Percentiles rank a stretch among this genome's conserved stretches.
These are phyloP conservation scores for Pleurotus giganteus DNA, from an alignment of 768 basidiomycete genomes.

Conservation along the genomic window DNA sequence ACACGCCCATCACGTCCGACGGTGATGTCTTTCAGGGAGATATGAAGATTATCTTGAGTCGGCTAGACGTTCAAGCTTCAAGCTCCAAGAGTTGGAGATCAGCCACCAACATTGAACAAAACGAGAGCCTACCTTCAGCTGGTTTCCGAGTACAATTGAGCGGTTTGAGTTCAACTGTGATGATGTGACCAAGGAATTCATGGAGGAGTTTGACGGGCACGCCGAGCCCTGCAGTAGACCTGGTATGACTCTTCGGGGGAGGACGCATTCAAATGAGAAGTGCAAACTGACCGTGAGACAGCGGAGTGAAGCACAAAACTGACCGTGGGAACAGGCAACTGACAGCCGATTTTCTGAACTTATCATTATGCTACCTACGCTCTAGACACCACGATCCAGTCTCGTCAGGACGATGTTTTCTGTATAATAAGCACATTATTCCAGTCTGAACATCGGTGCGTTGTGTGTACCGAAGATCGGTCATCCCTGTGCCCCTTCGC, in stretches of 20 bases:
- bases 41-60: slow-evolving; percentile 99
- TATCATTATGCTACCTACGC: too few relatives aligned
- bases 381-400: too few relatives aligned
- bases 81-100: slow-evolving; percentile 11
- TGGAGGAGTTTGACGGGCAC: slow-evolving; percentile 96
- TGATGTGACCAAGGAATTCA: slow-evolving; percentile 92
- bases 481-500: not conserved
- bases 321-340: too few relatives aligned
- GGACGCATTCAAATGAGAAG: too few relatives aligned
- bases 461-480: not conserved
- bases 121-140: slow-evolving; percentile 73
- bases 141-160: slow-evolving; percentile 97
- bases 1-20: slow-evolving; percentile 98
- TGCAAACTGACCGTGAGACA: too few relatives aligned
- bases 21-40: slow-evolving; percentile 94
- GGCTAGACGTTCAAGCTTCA: slow-evolving; percentile 60
- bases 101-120: not conserved
- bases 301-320: too few relatives aligned
- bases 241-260: slow-evolving; percentile 21
- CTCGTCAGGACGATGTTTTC: too few relatives aligned
- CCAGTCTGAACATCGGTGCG: not conserved
- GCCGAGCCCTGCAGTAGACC: slow-evolving; percentile 70
- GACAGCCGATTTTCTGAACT: too few relatives aligned
- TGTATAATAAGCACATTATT: too few relatives aligned
- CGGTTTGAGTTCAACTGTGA: slow-evolving; percentile 98